These are phyloP conservation scores for Fusarium sp. DNA, from an alignment of 2,329 filamentous ascomycete genomes.

Conservation along the genomic window DNA sequence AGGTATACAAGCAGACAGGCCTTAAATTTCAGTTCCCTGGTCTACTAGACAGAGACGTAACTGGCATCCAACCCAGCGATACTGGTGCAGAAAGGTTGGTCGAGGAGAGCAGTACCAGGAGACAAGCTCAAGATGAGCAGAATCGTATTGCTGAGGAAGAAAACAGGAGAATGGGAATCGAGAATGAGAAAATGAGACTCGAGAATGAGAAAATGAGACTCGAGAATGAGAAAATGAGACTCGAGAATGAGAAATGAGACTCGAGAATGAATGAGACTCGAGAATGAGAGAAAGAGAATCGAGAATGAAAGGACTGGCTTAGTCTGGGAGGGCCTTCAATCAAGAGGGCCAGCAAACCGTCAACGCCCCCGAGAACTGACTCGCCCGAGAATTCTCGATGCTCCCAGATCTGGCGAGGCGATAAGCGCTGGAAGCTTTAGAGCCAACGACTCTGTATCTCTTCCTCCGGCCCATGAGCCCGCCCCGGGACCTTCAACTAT, in stretches of 20 bases:
- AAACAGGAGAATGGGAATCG: neutral
- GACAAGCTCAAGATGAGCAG: neutral
- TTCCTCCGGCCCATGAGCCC: neutral
- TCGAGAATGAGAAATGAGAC: neutral
- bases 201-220: neutral
- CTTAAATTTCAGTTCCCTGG: neutral
- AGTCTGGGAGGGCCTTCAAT: neutral
- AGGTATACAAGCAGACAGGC: neutral
- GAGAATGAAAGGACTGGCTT: neutral
- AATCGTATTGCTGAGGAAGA: neutral
- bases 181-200: neutral
- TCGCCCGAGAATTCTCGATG: neutral
- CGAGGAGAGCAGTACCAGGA: neutral
- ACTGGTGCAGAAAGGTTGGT: conserved; percentile 16
- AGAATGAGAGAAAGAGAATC: neutral
- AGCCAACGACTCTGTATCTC: neutral
- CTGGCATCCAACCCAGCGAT: neutral
- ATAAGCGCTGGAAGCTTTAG: neutral
- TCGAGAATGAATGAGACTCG: too few relatives aligned
- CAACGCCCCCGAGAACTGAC: neutral
- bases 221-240: neutral
- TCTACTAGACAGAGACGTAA: neutral
- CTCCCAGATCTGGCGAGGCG: neutral
- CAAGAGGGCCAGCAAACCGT: neutral
- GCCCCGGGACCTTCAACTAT: neutral